A percentile compares a stretch with the other conserved stretches of the same genome.
Conservation (phyloP, 768 basidiomycete genomes). For the Suillus luteus region DNA sequence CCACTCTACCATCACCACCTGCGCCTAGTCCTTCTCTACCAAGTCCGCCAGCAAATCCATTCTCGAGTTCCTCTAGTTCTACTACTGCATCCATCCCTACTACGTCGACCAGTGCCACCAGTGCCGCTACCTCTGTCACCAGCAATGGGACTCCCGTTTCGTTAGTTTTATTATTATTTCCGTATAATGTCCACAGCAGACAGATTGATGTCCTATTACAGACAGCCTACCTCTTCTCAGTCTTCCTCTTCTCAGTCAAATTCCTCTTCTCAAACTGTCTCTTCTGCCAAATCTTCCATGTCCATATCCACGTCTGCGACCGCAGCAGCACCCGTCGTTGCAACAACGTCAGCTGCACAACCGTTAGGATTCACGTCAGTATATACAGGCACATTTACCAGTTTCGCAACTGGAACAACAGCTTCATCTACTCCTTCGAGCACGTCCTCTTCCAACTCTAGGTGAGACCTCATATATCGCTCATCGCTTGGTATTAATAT, state of each 20-base stretch:
- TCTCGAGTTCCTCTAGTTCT: background rate
- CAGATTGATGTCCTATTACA: conserved; percentile 9
- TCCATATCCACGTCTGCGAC: conserved; percentile 11
- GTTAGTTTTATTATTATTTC: conserved; percentile 7
- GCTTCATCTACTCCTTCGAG: conserved; percentile 20
- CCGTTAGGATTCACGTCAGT: background rate
- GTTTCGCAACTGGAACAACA: conserved; percentile 1
- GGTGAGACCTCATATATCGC: background rate
- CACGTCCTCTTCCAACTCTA: conserved; percentile 27
- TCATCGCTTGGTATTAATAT: background rate
- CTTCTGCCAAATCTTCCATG: conserved; percentile 6
- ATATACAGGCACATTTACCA: background rate
- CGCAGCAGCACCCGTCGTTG: background rate
- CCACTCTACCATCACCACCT: background rate
- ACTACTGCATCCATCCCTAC: background rate
- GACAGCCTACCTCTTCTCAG: conserved; percentile 9
- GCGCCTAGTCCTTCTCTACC: background rate
- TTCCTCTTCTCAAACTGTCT: conserved; percentile 3
- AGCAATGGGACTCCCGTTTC: conserved; percentile 9
- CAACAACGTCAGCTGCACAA: conserved; percentile 10
- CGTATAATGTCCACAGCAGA: background rate
- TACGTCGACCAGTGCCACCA: background rate
- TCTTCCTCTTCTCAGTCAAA: background rate
- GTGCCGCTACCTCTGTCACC: background rate
- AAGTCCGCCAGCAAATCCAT: background rate